Evolutionary conservation across 371 early-diverging fungal genomes (phyloP).

Genomic region (Actinomucor elegans): DNA sequence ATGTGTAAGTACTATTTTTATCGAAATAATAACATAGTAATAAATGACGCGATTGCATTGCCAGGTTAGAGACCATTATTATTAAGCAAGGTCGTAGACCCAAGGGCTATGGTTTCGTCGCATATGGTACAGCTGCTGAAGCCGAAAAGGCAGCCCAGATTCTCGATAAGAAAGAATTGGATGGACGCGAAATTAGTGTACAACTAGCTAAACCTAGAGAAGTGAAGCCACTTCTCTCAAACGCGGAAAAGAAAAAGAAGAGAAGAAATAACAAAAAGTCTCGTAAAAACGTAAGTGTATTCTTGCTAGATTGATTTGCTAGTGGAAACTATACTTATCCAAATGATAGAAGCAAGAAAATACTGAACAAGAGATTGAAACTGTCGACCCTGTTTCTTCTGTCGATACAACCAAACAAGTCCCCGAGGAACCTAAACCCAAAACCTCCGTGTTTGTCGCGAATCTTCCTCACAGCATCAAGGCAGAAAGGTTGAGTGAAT

Average conservation of each 20-base stretch:
- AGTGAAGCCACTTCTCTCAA: not conserved
- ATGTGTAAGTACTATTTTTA: slow-evolving; percentile 63
- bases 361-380: no score
- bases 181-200: slow-evolving; percentile 84
- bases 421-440: slow-evolving; percentile 41
- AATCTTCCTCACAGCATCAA: slow-evolving; percentile 88
- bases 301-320: not conserved
- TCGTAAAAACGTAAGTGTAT: slow-evolving; percentile 2
- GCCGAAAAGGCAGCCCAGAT: slow-evolving; percentile 73
- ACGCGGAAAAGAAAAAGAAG: slow-evolving; percentile 6
- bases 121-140: slow-evolving; percentile 73
- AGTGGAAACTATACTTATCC: no score
- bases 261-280: slow-evolving; percentile 5
- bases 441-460: slow-evolving; percentile 88
- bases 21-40: not conserved
- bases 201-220: slow-evolving; percentile 76
- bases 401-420: not conserved
- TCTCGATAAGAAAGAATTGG: slow-evolving; percentile 74
- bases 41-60: not conserved
- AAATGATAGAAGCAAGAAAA: no score
- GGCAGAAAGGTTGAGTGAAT: slow-evolving; percentile 68
- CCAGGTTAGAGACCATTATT: slow-evolving; percentile 10
- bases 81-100: slow-evolving; percentile 6
- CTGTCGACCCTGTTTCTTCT: slow-evolving; percentile 4
- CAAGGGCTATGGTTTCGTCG: slow-evolving; percentile 87